A percentile compares a stretch with the other conserved stretches of the same genome.
Conservation (phyloP, 352 stramenopile species). For the Phytopythium delawarense region DNA sequence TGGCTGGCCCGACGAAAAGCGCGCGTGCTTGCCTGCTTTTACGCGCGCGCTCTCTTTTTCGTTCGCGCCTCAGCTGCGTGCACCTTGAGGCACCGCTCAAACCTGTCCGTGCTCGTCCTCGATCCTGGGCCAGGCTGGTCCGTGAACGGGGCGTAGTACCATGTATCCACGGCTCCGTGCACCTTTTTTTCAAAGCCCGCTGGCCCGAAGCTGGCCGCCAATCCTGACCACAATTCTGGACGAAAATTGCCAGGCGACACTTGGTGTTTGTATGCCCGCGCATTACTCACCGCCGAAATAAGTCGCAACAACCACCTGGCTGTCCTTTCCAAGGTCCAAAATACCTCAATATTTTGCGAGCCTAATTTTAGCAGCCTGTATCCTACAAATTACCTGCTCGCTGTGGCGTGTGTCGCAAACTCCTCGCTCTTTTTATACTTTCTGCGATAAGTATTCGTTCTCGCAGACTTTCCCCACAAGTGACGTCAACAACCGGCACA, state of each 20-base stretch:
- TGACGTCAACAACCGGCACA: slow-evolving; percentile 7
- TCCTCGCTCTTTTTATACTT: not conserved
- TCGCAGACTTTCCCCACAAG: not conserved
- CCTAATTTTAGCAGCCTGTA: not conserved
- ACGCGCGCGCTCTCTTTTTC: not conserved
- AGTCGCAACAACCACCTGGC: not conserved
- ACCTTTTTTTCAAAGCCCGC: too few relatives aligned
- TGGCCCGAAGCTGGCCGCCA: too few relatives aligned
- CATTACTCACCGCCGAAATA: not conserved
- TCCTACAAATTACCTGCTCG: not conserved
- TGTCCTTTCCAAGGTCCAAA: not conserved
- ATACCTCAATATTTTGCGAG: not conserved
- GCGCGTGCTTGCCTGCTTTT: not conserved
- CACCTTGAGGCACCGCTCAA: not conserved
- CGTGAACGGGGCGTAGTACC: not conserved
- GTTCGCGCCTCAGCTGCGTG: not conserved
- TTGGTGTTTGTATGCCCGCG: too few relatives aligned
- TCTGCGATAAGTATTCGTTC: slow-evolving; percentile 1
- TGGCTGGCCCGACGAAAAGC: not conserved
- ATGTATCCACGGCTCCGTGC: not conserved
- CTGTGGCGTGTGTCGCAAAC: not conserved
- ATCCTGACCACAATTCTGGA: too few relatives aligned
- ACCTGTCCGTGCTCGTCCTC: not conserved
- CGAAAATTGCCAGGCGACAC: too few relatives aligned
- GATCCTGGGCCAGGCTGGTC: not conserved